Base-by-base conservation (phyloP, 2,329 filamentous ascomycete species). In the Stagonosporopsis rhizophila region DNA sequence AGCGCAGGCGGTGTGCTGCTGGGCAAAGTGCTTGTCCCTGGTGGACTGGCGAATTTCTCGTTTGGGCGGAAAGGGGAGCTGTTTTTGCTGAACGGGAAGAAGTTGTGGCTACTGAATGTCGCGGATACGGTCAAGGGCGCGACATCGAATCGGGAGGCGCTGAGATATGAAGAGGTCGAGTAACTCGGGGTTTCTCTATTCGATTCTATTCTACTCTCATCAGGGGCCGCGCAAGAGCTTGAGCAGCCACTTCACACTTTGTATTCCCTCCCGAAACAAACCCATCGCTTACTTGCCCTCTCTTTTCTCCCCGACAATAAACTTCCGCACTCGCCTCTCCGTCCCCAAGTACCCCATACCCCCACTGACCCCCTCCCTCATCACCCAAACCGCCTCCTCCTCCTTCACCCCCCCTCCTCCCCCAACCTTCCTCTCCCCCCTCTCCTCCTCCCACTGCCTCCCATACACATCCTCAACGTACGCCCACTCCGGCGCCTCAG, bases 41-140 rank as follows among this genome's bases (percentile, higher is more conserved):
- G 78, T 0, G 78, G 78, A 0, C 74, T 75, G 2, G 76, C 79
- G 0, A 82, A 82, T 54, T 82, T 83, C 51, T 80, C 77, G 19
- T 83, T 83, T 54, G 79, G 80, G 0, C 69, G 67, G 6, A 62
- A 76, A 2, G 80, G 80, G 0, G 74, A 81, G 58, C 61, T 83
- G 27, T 80, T 82, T 27, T 68, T 82, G 9, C 78, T 82, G 46
- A 78, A 81, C 2, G 80, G 81, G 56, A 55, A 60, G 17, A 61
- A 51, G 38, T 44, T 67, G 2, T 67, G 65, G 62, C 39, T 56
- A 19, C 25, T 57, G 14, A 52, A 53, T 23, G 39, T 68, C 11
- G 49, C 51, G 14, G 27, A 51, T 7, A 37, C 44, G 1, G 46
- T 58, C 15, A 60, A 56, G 9, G 63, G 65, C 8, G 63, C 53